Percentiles rank a stretch among this genome's conserved stretches.
These are phyloP conservation scores for Boechera divaricarpa DNA, from an alignment of 345 rosid species.

Conservation along the genomic window DNA sequence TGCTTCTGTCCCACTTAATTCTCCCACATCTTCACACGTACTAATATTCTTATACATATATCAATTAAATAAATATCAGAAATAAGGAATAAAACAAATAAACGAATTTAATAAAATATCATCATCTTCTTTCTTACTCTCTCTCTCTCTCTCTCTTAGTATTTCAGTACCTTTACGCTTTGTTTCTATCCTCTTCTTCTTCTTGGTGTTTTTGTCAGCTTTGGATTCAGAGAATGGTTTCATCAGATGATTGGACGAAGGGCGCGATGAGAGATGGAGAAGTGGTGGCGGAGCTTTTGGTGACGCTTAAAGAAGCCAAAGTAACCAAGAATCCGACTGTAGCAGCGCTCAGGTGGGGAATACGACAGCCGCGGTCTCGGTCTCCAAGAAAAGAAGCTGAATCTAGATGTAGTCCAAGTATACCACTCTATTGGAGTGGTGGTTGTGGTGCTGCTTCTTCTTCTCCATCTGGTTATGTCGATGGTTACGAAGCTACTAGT, in stretches of 20 bases:
- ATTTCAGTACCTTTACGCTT: conserved; percentile 19
- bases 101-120: background rate
- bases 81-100: background rate
- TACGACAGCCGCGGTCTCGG: conserved; percentile 61
- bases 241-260: conserved; percentile 70
- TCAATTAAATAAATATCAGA: background rate
- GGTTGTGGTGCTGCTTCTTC: conserved; percentile 43
- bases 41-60: background rate
- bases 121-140: conserved; percentile 13
- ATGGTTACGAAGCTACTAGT: conserved; percentile 71
- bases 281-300: conserved; percentile 72
- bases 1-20: conserved; percentile 21
- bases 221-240: conserved; percentile 24
- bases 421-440: conserved; percentile 80
- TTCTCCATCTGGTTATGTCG: conserved; percentile 68
- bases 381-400: conserved; percentile 53
- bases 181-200: conserved; percentile 4
- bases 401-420: conserved; percentile 68
- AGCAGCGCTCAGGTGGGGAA: conserved; percentile 63
- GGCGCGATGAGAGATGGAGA: conserved; percentile 77
- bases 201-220: background rate
- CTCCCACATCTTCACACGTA: conserved; percentile 45
- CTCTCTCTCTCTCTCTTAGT: conserved; percentile 30
- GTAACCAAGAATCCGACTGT: conserved; percentile 43
- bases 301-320: conserved; percentile 57